Base-by-base conservation (phyloP, 495 filamentous ascomycete species). In the Trichoderma asperelloides region DNA sequence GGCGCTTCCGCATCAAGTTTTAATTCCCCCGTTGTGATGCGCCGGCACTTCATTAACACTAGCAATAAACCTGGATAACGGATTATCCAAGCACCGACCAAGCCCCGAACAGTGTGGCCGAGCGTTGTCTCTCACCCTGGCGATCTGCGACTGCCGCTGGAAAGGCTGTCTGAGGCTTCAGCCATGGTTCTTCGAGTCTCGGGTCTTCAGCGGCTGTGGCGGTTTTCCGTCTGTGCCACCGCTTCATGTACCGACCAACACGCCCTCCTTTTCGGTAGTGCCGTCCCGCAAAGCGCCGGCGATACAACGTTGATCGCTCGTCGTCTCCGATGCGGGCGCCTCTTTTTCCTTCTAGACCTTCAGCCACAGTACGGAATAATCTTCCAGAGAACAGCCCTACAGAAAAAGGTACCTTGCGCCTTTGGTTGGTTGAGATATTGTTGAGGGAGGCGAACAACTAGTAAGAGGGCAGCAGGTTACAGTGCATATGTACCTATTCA, bases 181-280 rank as follows among this genome's bases (percentile, higher is more conserved):
- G 3, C 12, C 25, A 13, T 13, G 11, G 55, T 23, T 30, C 11
- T 28, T 27, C 25, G 25, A 60, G n/a, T 3, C 13, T 30, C 55
- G 55, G 23, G 55, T 60, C 55, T 60, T 28, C 55, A 60, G 27
- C 55, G 55, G 55, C 16, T 28, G 55, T 60, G 55, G 55, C 55
- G 55, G 55, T 12, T 30, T 23, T 27, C 55, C 27, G 25, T 28
- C 55, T 28, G 23, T 60, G 55, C 55, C 55, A 60, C 47, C 16
- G 30, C 55, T 27, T 37, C 33, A 15, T 18, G 55, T 15, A 28
- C 55, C 43, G 43, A 3, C 43, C 15, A 15, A 60, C 55, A 55
- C 49, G 8, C 49, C 21, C 49, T 55, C 27, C 27, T 18, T 37
- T 25, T 30, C 55, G 55, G 55, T 28, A 21, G 27, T 16, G 55